Conservation (phyloP, 148 eudicot species). For the Chenopodium quinoa region DNA sequence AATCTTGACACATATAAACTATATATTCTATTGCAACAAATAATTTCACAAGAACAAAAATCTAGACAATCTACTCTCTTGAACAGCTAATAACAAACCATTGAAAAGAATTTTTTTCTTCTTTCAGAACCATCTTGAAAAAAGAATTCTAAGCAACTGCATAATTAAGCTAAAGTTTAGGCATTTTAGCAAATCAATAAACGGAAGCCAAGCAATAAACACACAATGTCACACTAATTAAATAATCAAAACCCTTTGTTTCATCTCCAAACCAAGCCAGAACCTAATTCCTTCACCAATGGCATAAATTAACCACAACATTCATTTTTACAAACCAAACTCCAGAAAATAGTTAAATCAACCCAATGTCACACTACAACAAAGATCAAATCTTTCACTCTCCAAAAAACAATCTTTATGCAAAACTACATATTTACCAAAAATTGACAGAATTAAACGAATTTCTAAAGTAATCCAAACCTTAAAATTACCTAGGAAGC, state of each 20-base stretch:
- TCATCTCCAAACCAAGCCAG: not conserved
- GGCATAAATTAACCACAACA: not conserved
- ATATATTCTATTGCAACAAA: too few species aligned
- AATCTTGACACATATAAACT: not conserved
- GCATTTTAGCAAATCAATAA: not conserved
- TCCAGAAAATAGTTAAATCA: too few species aligned
- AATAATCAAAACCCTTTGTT: not conserved
- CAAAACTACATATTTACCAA: not conserved
- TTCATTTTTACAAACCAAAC: not conserved
- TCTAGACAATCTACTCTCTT: too few species aligned
- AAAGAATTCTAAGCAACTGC: too few species aligned
- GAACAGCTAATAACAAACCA: too few species aligned
- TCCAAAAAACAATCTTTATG: not conserved
- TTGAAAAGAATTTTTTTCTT: too few species aligned
- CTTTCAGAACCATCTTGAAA: too few species aligned
- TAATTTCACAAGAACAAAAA: too few species aligned
- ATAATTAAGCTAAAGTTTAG: too few species aligned
- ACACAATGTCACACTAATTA: not conserved
- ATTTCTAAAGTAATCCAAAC: too few species aligned
- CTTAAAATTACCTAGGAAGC: slow-evolving; percentile 29
- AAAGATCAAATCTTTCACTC: not conserved
- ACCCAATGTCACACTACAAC: not conserved
- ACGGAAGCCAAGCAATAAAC: not conserved
- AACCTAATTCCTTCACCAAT: slow-evolving; percentile 1
- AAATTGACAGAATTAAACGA: not conserved